Conservation (phyloP, 1,284 basidiomycete species). For the Pterula multifida region DNA sequence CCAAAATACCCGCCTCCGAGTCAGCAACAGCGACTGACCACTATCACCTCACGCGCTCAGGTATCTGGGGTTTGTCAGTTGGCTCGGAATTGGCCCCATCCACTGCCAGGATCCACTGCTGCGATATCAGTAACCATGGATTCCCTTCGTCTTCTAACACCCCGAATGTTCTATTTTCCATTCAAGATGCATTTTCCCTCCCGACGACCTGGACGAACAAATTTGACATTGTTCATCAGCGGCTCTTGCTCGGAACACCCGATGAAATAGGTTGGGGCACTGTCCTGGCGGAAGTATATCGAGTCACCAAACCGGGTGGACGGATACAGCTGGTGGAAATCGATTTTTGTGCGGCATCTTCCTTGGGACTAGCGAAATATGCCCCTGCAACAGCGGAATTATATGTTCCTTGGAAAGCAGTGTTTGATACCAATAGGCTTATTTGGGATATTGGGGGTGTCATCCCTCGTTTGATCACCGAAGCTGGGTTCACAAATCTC, state of each 20-base stretch:
- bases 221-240: slow-evolving; percentile 18
- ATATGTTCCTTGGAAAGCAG: slow-evolving; percentile 6
- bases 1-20: neutral
- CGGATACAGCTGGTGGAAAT: slow-evolving; percentile 15
- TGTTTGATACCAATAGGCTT: neutral
- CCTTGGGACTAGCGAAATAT: slow-evolving; percentile 9
- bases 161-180: slow-evolving; percentile 13
- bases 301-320: slow-evolving; percentile 17
- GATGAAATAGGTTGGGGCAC: slow-evolving; percentile 11
- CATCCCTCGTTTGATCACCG: slow-evolving; percentile 7
- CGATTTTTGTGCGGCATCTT: slow-evolving; percentile 6
- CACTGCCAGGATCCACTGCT: slow-evolving; percentile 7
- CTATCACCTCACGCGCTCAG: too few relatives aligned
- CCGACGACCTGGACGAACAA: slow-evolving; percentile 14
- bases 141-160: slow-evolving; percentile 11
- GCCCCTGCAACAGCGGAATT: slow-evolving; percentile 5
- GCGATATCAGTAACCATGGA: slow-evolving; percentile 15
- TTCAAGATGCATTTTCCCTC: slow-evolving; percentile 12
- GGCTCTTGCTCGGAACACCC: slow-evolving; percentile 16
- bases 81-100: slow-evolving; percentile 5
- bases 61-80: slow-evolving; percentile 10
- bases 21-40: neutral
- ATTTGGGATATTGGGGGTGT: neutral
- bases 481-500: slow-evolving; percentile 11
- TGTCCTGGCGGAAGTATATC: slow-evolving; percentile 15